phyloP scores from a whole-genome alignment of 2,329 filamentous ascomycete species.

The Aciculosporium take region DNA sequence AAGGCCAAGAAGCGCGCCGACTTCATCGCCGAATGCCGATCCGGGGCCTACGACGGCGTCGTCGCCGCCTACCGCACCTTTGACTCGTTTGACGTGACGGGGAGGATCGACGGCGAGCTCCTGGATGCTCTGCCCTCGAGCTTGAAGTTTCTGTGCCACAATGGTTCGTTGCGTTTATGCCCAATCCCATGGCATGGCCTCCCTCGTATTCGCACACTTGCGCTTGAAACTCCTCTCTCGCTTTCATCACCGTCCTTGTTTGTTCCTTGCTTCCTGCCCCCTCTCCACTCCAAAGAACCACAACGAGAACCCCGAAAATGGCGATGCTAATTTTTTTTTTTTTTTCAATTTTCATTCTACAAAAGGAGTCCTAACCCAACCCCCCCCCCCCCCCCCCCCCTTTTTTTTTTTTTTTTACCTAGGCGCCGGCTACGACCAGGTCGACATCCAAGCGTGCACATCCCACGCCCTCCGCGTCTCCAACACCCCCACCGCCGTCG shows the following conservation, averaged over 20 bases:
- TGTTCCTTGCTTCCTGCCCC: no score
- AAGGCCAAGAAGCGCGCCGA: conserved; percentile 45
- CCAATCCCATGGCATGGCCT: no score
- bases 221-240: no score
- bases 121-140: conserved; percentile 39
- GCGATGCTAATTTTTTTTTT: neutral
- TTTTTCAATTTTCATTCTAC: no score
- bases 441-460: conserved; percentile 60
- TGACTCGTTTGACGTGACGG: conserved; percentile 47
- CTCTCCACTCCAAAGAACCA: no score
- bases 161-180: conserved; percentile 28
- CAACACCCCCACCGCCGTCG: conserved; percentile 67
- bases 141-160: conserved; percentile 45
- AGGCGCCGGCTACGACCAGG: conserved; percentile 77
- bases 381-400: neutral
- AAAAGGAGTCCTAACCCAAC: no score
- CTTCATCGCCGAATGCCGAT: conserved; percentile 54
- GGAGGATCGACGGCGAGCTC: conserved; percentile 57
- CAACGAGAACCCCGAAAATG: no score
- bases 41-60: conserved; percentile 52
- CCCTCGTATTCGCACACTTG: no score
- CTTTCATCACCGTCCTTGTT: no score
- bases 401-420: neutral
- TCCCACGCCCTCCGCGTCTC: conserved; percentile 53
- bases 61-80: conserved; percentile 59